Conservation (phyloP, 768 basidiomycete genomes). For the Psilocybe sp. region DNA sequence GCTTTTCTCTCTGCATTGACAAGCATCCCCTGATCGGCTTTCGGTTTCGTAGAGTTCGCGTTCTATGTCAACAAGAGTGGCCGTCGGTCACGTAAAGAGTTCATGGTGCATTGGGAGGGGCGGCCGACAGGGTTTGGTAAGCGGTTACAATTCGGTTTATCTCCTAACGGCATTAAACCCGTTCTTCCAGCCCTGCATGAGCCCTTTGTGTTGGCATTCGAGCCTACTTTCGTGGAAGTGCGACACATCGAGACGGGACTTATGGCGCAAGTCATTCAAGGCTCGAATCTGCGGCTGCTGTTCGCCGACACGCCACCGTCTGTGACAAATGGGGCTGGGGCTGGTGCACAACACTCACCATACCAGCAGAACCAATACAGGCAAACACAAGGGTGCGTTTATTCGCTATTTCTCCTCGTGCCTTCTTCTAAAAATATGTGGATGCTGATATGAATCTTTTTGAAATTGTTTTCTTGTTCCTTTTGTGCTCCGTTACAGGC, state of each 20-base stretch:
- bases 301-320: slow-evolving; percentile 95
- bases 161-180: background rate
- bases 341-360: too few relatives aligned
- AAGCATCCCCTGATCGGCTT: background rate
- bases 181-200: slow-evolving; percentile 76
- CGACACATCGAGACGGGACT: slow-evolving; percentile 91
- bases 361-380: too few relatives aligned
- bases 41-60: slow-evolving; percentile 73
- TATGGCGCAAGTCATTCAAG: slow-evolving; percentile 93
- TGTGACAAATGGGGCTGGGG: slow-evolving; percentile 56
- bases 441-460: too few relatives aligned
- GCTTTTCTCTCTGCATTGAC: background rate
- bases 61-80: slow-evolving; percentile 99
- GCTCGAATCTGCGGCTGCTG: slow-evolving; percentile 83
- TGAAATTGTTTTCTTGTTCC: too few relatives aligned
- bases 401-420: too few relatives aligned
- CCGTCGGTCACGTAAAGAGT: slow-evolving; percentile 83
- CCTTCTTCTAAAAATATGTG: too few relatives aligned
- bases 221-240: slow-evolving; percentile 94
- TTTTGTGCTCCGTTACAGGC: too few relatives aligned
- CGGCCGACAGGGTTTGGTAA: slow-evolving; percentile 90
- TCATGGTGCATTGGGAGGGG: slow-evolving; percentile 98
- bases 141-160: slow-evolving; percentile 22
- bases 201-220: slow-evolving; percentile 95
- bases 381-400: too few relatives aligned